Evolutionary conservation across 1,284 basidiomycete genomes (phyloP).

Genomic region (Apiotrichum siamense): DNA sequence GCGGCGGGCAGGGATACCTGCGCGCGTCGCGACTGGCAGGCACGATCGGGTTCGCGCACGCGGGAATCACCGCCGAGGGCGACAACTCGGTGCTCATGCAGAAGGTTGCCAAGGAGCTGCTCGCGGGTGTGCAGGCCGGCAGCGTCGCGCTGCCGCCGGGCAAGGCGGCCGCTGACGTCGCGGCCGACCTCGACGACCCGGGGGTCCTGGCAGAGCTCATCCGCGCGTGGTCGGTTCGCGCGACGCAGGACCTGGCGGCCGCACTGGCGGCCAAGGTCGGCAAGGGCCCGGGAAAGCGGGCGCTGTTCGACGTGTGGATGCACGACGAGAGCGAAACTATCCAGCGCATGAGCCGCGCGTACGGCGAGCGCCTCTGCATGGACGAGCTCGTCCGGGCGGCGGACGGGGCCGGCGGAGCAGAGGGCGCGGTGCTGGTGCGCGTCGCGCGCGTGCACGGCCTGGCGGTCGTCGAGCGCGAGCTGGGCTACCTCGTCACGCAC

Average conservation of each 20-base stretch:
- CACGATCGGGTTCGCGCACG: conserved; percentile 11
- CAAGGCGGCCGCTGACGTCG: not conserved
- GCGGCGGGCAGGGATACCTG: conserved; percentile 14
- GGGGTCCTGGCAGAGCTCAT: conserved; percentile 2
- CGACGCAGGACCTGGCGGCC: conserved; percentile 1
- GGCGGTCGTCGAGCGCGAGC: conserved; percentile 10
- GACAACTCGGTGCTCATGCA: conserved; percentile 16
- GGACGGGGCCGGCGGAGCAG: not conserved
- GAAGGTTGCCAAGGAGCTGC: conserved; percentile 15
- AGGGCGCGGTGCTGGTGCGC: conserved; percentile 1
- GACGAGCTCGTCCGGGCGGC: conserved; percentile 3
- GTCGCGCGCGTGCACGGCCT: conserved; percentile 9
- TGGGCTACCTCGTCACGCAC: conserved; percentile 8
- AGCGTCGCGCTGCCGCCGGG: conserved; percentile 4
- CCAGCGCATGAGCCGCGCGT: conserved; percentile 5
- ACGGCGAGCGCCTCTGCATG: conserved; percentile 15
- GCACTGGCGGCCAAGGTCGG: conserved; percentile 7
- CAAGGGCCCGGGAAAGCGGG: not conserved
- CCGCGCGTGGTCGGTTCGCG: conserved; percentile 3
- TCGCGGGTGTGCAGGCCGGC: conserved; percentile 5
- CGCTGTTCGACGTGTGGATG: conserved; percentile 15
- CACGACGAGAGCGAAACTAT: conserved; percentile 10
- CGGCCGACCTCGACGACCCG: not conserved
- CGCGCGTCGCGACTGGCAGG: not conserved
- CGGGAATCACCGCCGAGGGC: conserved; percentile 16